phyloP scores from a whole-genome alignment of 164 flowering plant species.

The Kalanchoe fedtschenkoi region DNA sequence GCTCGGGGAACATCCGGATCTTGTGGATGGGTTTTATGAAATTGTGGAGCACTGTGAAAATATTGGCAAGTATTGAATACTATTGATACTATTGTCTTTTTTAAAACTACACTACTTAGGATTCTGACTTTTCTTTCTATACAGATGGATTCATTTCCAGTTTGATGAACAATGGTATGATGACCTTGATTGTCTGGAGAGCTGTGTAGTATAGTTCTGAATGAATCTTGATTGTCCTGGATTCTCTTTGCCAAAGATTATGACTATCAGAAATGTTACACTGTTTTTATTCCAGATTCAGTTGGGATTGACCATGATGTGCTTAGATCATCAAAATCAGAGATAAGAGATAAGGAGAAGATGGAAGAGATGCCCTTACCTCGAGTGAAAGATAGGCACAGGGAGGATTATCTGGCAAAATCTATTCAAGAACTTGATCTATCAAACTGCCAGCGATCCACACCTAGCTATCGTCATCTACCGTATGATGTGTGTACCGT shows the following conservation, averaged over 20 bases:
- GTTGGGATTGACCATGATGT: too few species aligned
- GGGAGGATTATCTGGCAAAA: background rate
- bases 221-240: background rate
- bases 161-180: background rate
- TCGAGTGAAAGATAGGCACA: background rate
- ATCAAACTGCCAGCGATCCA: background rate
- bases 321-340: background rate
- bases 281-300: too few species aligned
- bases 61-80: slow-evolving; percentile 25
- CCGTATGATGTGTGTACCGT: background rate
- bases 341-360: background rate
- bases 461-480: slow-evolving; percentile 7
- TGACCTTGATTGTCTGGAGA: background rate
- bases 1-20: slow-evolving; percentile 49
- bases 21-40: slow-evolving; percentile 55
- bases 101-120: background rate
- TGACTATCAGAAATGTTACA: too few species aligned
- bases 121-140: background rate
- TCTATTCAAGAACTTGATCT: slow-evolving; percentile 3
- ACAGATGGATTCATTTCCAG: background rate
- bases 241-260: too few species aligned
- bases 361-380: background rate
- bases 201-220: background rate
- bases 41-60: slow-evolving; percentile 49
- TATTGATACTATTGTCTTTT: too few species aligned